Evolutionary conservation across 345 rosid species (phyloP).

Genomic region (Alliaria petiolata): DNA sequence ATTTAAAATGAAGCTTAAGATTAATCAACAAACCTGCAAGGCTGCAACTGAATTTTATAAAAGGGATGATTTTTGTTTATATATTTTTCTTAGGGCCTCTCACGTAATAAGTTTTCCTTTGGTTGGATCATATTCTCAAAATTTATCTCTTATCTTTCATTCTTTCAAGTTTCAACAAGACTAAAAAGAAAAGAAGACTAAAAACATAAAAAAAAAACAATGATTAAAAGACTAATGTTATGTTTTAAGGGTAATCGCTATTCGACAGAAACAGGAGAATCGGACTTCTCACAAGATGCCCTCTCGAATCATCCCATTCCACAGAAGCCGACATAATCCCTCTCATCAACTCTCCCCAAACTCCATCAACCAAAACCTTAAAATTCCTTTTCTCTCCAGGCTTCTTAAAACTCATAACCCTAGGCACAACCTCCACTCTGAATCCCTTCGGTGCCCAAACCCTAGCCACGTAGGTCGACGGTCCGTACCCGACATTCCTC

Average conservation of each 20-base stretch:
- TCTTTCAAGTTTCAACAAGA: too few species aligned
- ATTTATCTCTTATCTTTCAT: too few species aligned
- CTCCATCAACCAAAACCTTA: constrained; percentile 56
- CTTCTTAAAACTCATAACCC: constrained; percentile 35
- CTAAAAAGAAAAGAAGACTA: background rate
- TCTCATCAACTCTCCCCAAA: constrained; percentile 6
- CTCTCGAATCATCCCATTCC: constrained; percentile 55
- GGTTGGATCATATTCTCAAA: too few species aligned
- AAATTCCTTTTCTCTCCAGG: constrained; percentile 37
- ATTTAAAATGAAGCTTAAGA: too few species aligned
- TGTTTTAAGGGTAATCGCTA: background rate
- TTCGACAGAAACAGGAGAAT: constrained; percentile 40
- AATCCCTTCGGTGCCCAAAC: constrained; percentile 48
- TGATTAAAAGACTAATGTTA: background rate
- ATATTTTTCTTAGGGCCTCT: too few species aligned
- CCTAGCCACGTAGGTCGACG: constrained; percentile 46
- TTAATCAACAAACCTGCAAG: too few species aligned
- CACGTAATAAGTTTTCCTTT: too few species aligned
- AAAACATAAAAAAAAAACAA: background rate
- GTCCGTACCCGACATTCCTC: constrained; percentile 48
- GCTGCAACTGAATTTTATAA: too few species aligned
- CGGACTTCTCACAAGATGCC: constrained; percentile 51
- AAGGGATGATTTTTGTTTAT: too few species aligned
- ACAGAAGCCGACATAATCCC: constrained; percentile 46
- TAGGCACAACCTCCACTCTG: constrained; percentile 49